These are phyloP conservation scores for Wickerhamiella spandovensis DNA, from an alignment of 805 yeast species.

Conservation along the genomic window DNA sequence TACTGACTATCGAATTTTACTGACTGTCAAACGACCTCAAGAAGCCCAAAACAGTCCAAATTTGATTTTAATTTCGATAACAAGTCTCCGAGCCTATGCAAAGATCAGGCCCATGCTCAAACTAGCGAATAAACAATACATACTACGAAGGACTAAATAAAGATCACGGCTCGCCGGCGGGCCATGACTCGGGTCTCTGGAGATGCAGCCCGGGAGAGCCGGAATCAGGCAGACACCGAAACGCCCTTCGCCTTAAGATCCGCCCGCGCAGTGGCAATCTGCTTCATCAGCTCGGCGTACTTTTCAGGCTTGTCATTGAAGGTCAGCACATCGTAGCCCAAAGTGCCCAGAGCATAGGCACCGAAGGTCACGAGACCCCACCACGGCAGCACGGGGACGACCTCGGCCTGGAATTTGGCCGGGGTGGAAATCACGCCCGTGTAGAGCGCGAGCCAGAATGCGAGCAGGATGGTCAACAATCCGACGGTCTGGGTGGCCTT, in stretches of 20 bases:
- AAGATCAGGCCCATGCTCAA: too few species aligned
- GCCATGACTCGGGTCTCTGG: too few species aligned
- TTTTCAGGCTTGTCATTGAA: conserved; percentile 61
- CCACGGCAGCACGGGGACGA: conserved; percentile 55
- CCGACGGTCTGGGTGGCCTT: conserved; percentile 50
- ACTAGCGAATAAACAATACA: too few species aligned
- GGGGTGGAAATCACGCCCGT: conserved; percentile 44
- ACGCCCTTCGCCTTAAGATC: conserved; percentile 45
- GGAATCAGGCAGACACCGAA: background rate
- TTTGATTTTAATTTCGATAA: too few species aligned
- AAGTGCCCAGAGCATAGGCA: conserved; percentile 49
- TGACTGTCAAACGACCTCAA: too few species aligned
- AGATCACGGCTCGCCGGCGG: too few species aligned
- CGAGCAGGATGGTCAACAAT: conserved; percentile 32
- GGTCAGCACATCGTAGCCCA: conserved; percentile 56
- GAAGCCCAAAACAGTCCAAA: too few species aligned
- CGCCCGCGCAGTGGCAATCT: conserved; percentile 49
- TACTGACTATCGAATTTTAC: too few species aligned
- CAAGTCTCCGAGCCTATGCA: too few species aligned
- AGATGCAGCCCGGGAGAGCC: too few species aligned
- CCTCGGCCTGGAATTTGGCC: conserved; percentile 34
- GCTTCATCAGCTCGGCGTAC: conserved; percentile 44
- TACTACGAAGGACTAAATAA: too few species aligned
- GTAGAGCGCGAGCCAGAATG: conserved; percentile 40
- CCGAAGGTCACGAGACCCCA: conserved; percentile 62